These are phyloP conservation scores for Fusarium nisikadoi DNA, from an alignment of 2,329 filamentous ascomycete genomes.

Conservation along the genomic window DNA sequence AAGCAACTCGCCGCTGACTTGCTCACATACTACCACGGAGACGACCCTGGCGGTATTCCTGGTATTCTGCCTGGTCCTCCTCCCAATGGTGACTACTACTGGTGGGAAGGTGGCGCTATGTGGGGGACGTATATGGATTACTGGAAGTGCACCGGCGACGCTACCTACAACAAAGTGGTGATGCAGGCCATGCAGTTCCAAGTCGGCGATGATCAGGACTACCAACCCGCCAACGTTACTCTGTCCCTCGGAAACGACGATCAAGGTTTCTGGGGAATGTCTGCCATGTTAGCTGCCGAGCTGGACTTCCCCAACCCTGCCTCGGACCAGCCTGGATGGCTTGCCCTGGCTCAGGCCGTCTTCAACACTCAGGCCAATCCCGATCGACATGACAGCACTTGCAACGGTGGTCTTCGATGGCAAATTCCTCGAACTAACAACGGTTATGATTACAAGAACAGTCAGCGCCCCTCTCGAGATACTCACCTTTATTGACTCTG, in stretches of 20 bases:
- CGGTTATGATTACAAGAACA: slow-evolving; percentile 81
- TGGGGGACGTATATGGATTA: slow-evolving; percentile 73
- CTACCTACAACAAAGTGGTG: slow-evolving; percentile 64
- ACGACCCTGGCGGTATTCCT: slow-evolving; percentile 55
- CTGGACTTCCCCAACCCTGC: slow-evolving; percentile 66
- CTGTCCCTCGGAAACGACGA: slow-evolving; percentile 70
- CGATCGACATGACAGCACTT: slow-evolving; percentile 67
- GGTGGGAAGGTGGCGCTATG: slow-evolving; percentile 73
- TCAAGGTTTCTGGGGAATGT: slow-evolving; percentile 75
- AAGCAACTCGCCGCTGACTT: slow-evolving; percentile 56
- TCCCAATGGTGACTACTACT: slow-evolving; percentile 65
- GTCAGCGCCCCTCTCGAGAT: slow-evolving; percentile 39
- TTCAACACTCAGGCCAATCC: slow-evolving; percentile 67
- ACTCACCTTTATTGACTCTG: not conserved
- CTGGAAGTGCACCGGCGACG: slow-evolving; percentile 70
- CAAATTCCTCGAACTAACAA: slow-evolving; percentile 80
- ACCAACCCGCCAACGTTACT: slow-evolving; percentile 66
- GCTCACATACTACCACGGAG: slow-evolving; percentile 59
- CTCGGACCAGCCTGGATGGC: slow-evolving; percentile 60
- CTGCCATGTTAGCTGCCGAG: slow-evolving; percentile 68
- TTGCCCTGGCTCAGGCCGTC: slow-evolving; percentile 70
- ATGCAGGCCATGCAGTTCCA: slow-evolving; percentile 65
- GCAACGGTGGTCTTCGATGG: slow-evolving; percentile 75
- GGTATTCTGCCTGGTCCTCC: slow-evolving; percentile 62
- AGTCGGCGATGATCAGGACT: slow-evolving; percentile 62